Conservation (phyloP, 148 eudicot species). For the Spergularia bocconei region DNA sequence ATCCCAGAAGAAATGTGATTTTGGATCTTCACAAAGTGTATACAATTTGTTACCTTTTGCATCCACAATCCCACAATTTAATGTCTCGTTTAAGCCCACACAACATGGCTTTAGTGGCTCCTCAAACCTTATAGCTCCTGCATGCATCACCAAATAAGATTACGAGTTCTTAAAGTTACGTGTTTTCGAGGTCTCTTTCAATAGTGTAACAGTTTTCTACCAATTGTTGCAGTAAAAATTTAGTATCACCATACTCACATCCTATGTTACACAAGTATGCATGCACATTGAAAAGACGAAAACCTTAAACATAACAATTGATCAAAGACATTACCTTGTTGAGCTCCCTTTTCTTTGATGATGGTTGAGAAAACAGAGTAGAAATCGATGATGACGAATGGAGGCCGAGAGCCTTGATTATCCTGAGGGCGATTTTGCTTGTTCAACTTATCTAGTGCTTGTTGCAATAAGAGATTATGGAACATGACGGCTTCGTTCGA, state of each 20-base stretch:
- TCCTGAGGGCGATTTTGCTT: neutral
- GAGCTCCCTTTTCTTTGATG: conserved; percentile 35
- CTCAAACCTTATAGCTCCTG: conserved; percentile 51
- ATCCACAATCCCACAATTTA: conserved; percentile 47
- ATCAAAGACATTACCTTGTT: conserved; percentile 32
- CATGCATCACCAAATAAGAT: neutral
- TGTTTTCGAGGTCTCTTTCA: no score
- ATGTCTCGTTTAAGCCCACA: conserved; percentile 35
- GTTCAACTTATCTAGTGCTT: conserved; percentile 18
- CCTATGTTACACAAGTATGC: no score
- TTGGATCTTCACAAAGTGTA: conserved; percentile 52
- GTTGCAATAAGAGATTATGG: conserved; percentile 33
- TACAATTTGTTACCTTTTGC: conserved; percentile 58
- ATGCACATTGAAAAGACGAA: no score
- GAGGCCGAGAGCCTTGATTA: neutral
- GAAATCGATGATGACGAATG: conserved; percentile 21
- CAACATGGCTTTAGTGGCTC: conserved; percentile 77
- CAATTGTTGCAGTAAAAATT: no score
- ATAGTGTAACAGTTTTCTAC: no score
- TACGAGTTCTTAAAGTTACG: no score
- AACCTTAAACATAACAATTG: no score
- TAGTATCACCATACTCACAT: no score
- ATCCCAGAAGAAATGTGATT: conserved; percentile 74
- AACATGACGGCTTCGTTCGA: conserved; percentile 17
- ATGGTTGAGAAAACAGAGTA: conserved; percentile 27